Conservation (phyloP, 805 yeast species). For the Starmerella cellae region DNA sequence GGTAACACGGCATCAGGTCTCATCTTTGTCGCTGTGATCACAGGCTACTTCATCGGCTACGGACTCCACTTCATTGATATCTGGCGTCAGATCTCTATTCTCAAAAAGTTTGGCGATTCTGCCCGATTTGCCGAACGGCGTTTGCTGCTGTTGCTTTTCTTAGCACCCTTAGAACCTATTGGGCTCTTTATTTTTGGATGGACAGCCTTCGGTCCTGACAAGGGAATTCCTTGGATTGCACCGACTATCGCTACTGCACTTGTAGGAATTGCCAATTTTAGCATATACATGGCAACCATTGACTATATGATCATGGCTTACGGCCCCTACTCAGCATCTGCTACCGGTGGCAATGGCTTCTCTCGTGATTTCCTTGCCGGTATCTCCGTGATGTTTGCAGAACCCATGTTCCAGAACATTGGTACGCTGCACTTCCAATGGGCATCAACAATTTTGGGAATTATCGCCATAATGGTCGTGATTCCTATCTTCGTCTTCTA, state of each 20-base stretch:
- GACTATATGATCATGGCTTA: slow-evolving; percentile 35
- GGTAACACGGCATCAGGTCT: slow-evolving; percentile 26
- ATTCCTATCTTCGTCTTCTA: slow-evolving; percentile 31
- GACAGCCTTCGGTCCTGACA: slow-evolving; percentile 31
- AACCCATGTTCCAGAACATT: slow-evolving; percentile 30
- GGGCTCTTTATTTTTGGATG: slow-evolving; percentile 34
- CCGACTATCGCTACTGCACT: slow-evolving; percentile 31
- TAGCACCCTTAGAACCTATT: slow-evolving; percentile 31
- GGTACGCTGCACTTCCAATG: slow-evolving; percentile 29
- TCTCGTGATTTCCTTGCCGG: slow-evolving; percentile 34
- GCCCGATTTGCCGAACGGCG: slow-evolving; percentile 20
- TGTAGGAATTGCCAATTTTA: slow-evolving; percentile 32
- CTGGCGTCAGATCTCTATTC: slow-evolving; percentile 25
- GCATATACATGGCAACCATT: slow-evolving; percentile 35
- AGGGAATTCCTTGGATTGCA: slow-evolving; percentile 31
- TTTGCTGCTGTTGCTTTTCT: slow-evolving; percentile 26
- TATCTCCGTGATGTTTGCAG: slow-evolving; percentile 30
- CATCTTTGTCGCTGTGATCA: slow-evolving; percentile 28
- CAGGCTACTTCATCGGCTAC: slow-evolving; percentile 31
- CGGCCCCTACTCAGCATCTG: slow-evolving; percentile 34
- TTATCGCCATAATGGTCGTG: slow-evolving; percentile 28
- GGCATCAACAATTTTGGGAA: slow-evolving; percentile 32
- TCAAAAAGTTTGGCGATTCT: slow-evolving; percentile 25
- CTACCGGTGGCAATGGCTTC: slow-evolving; percentile 35
- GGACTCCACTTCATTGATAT: slow-evolving; percentile 29